Conservation (phyloP, 352 stramenopile species). For the Pythium vanterpoolii region DNA sequence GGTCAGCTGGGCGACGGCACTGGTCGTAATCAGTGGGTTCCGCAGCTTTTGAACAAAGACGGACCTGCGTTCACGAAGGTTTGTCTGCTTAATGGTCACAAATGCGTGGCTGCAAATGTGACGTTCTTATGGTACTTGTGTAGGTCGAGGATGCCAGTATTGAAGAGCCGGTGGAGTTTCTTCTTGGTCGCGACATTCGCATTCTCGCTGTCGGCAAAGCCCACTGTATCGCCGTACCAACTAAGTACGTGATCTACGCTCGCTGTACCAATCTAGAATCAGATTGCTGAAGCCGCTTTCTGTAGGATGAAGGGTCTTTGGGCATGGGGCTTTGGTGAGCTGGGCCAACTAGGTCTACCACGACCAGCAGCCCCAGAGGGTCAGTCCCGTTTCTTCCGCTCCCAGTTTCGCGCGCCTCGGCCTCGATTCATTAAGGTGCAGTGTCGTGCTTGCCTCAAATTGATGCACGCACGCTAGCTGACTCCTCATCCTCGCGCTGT, state of each 20-base stretch:
- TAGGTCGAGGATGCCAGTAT: slow-evolving; percentile 48
- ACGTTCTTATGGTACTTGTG: neutral
- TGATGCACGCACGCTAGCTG: neutral
- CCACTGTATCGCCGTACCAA: slow-evolving; percentile 49
- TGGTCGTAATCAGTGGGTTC: slow-evolving; percentile 81
- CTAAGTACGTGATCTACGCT: slow-evolving; percentile 31
- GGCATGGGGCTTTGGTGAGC: slow-evolving; percentile 75
- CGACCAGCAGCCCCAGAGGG: slow-evolving; percentile 44
- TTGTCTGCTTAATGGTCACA: neutral
- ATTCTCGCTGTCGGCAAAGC: slow-evolving; percentile 54
- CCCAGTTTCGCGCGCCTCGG: slow-evolving; percentile 65
- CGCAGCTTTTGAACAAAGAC: slow-evolving; percentile 74
- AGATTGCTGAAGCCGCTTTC: neutral
- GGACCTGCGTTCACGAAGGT: slow-evolving; percentile 53
- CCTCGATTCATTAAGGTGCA: slow-evolving; percentile 65
- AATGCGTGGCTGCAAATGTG: neutral
- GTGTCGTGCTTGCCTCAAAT: neutral
- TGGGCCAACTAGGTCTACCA: slow-evolving; percentile 62
- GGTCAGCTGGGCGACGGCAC: slow-evolving; percentile 64
- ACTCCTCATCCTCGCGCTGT: neutral
- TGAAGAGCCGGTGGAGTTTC: slow-evolving; percentile 62
- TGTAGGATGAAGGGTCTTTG: slow-evolving; percentile 60
- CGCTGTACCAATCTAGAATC: neutral
- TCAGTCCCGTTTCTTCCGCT: slow-evolving; percentile 80
- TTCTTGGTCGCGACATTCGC: slow-evolving; percentile 67